Conservation (phyloP, 345 rosid species). For the Brassica nigra region DNA sequence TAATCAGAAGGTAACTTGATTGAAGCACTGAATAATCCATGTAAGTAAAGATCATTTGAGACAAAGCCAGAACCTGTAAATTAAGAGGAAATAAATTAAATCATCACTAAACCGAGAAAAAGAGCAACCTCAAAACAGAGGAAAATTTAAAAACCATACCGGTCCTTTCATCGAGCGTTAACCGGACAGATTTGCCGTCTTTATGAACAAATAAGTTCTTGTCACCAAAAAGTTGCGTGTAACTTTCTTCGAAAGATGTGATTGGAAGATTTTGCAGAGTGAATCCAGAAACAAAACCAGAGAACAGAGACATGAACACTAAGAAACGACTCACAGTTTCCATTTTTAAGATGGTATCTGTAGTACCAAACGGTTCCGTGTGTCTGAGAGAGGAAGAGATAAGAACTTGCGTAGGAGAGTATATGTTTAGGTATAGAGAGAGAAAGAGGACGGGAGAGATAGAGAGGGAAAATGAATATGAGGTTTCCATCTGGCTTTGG, state of each 20-base stretch:
- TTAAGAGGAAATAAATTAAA: not conserved
- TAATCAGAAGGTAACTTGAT: constrained; percentile 95
- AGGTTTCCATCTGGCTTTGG: constrained; percentile 46
- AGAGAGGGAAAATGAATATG: constrained; percentile 35
- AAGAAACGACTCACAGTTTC: constrained; percentile 41
- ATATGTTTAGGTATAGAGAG: constrained; percentile 27
- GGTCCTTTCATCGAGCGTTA: constrained; percentile 85
- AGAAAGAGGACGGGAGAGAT: constrained; percentile 3
- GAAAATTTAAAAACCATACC: constrained; percentile 43
- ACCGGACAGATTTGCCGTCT: constrained; percentile 84
- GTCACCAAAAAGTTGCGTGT: constrained; percentile 86
- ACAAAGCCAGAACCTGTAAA: constrained; percentile 94
- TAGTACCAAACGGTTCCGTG: constrained; percentile 6
- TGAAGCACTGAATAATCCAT: constrained; percentile 93
- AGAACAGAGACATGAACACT: constrained; percentile 40
- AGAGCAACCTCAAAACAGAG: not conserved
- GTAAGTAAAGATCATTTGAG: constrained; percentile 88
- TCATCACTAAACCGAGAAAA: constrained; percentile 5
- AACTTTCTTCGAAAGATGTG: constrained; percentile 85
- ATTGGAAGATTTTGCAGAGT: constrained; percentile 53
- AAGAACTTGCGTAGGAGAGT: constrained; percentile 29
- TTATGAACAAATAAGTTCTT: constrained; percentile 67
- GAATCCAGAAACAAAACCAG: constrained; percentile 59
- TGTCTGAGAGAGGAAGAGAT: constrained; percentile 26
- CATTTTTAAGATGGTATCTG: constrained; percentile 29